These are phyloP conservation scores for Globisporangium emineosum DNA, from an alignment of 352 stramenopile genomes.

Conservation along the genomic window DNA sequence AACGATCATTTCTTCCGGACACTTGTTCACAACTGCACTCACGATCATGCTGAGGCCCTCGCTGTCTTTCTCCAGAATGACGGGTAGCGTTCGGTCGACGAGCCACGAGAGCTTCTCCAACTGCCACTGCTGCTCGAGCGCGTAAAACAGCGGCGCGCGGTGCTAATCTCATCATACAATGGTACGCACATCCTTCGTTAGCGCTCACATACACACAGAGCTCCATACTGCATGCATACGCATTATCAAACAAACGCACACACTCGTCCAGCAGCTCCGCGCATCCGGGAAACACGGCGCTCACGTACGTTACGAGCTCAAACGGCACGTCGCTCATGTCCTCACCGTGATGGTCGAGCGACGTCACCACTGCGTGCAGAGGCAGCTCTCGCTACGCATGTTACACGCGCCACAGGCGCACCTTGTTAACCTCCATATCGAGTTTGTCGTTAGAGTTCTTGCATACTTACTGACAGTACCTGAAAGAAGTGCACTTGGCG, in stretches of 20 bases:
- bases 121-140: constrained; percentile 38
- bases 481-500: constrained; percentile 52
- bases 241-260: constrained; percentile 11
- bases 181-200: background rate
- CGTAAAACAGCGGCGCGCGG: constrained; percentile 37
- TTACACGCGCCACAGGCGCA: background rate
- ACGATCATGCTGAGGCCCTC: constrained; percentile 38
- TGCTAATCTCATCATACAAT: constrained; percentile 10
- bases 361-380: constrained; percentile 35
- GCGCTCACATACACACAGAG: background rate
- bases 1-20: constrained; percentile 47
- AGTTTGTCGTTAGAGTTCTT: background rate
- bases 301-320: constrained; percentile 31
- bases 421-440: background rate
- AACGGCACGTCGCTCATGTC: constrained; percentile 22
- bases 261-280: constrained; percentile 27
- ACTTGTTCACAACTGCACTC: constrained; percentile 38
- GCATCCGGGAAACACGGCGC: constrained; percentile 21
- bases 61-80: constrained; percentile 42
- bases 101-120: constrained; percentile 56
- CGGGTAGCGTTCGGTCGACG: constrained; percentile 30
- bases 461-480: constrained; percentile 20
- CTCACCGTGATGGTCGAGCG: constrained; percentile 18
- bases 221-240: too few relatives aligned
- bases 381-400: constrained; percentile 35